Evolutionary conservation across 768 basidiomycete species (phyloP), one percentile per base, ranked within the genome.

Genomic region (Russula dissimulans): DNA sequence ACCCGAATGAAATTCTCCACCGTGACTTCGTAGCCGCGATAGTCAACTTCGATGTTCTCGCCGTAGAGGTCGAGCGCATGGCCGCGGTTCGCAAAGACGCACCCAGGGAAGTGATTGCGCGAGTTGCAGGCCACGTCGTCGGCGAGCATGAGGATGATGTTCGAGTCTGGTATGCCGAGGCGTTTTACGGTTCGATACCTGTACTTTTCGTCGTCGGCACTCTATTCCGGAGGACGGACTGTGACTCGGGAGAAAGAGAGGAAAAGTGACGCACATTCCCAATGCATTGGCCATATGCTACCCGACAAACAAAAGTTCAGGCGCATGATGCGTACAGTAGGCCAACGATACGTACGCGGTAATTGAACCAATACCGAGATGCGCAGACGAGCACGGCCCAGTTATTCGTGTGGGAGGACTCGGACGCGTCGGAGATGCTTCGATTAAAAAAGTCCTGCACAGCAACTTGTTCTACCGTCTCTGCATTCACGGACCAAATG

Each of bases 151-250:
- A 99, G 85, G 72, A 99, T 95, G 71, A 99, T 98, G 67, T 98
- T 95, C 11, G 91, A 94, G 76, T 99, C 97, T 18, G 97, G 95
- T 60, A 99, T 97, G 14, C 97, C 97, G 10, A 99, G 82, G 7
- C 95, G 87, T 71, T 99, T 98, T 56, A 99, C 93, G 1, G 95
- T 98, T 59, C 97, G 91, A 70, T 98, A 98, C 91, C 92, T 94
- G 63, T 38, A 22, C 15, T 36, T 8, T 9, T 45, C 22, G 32
- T 41, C 11, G 22, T 34, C 29, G 39, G 29, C 11, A 11, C 38
- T 34, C 31, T 43, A 26, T 26, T 26, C 22, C 22, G 22, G 22
- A 2, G 22, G 22, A 26, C 22, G 22, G 22, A 26, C 22, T 26
- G 22, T 26, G 22, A 26, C 22, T 26, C 22, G 22, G 22, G 22